These are phyloP conservation scores for Scheffersomyces quercinus DNA, from an alignment of 1,139 yeast genomes.

Conservation along the genomic window DNA sequence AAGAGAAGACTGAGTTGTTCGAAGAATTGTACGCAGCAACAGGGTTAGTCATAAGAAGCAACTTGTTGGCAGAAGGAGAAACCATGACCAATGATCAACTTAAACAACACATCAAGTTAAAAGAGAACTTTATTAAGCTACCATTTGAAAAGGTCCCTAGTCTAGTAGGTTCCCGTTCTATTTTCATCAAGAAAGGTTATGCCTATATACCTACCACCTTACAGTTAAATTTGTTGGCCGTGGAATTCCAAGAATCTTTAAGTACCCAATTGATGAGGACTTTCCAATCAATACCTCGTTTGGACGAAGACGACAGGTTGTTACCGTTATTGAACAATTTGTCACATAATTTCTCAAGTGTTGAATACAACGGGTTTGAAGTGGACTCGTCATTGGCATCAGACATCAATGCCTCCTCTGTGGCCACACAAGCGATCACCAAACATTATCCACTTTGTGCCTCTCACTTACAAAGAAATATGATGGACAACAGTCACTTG, in stretches of 20 bases:
- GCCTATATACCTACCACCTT: conserved; percentile 86
- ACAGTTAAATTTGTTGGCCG: conserved; percentile 67
- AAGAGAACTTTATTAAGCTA: conserved; percentile 71
- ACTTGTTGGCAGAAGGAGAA: conserved; percentile 28
- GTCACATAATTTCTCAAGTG: conserved; percentile 67
- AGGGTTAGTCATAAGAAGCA: conserved; percentile 33
- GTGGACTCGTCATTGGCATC: conserved; percentile 34
- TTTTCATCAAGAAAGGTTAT: conserved; percentile 63
- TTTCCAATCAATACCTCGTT: conserved; percentile 74
- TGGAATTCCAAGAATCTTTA: conserved; percentile 64
- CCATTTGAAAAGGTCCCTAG: conserved; percentile 86
- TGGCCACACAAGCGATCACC: conserved; percentile 54
- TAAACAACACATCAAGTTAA: conserved; percentile 39
- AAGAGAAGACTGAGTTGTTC: conserved; percentile 57
- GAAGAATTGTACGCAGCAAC: conserved; percentile 58
- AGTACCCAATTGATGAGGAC: conserved; percentile 60
- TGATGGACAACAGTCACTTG: conserved; percentile 67
- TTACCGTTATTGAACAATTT: conserved; percentile 80
- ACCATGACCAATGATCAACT: conserved; percentile 45
- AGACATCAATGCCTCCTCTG: conserved; percentile 65
- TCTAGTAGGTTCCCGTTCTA: conserved; percentile 68
- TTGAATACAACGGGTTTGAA: conserved; percentile 47
- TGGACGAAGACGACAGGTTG: conserved; percentile 90
- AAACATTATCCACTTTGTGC: conserved; percentile 87
- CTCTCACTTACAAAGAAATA: conserved; percentile 60